Percentiles rank a stretch among this genome's conserved stretches.
Evolutionary conservation across 352 stramenopile genomes (phyloP).

Genomic region (Elongisporangium anandrum): DNA sequence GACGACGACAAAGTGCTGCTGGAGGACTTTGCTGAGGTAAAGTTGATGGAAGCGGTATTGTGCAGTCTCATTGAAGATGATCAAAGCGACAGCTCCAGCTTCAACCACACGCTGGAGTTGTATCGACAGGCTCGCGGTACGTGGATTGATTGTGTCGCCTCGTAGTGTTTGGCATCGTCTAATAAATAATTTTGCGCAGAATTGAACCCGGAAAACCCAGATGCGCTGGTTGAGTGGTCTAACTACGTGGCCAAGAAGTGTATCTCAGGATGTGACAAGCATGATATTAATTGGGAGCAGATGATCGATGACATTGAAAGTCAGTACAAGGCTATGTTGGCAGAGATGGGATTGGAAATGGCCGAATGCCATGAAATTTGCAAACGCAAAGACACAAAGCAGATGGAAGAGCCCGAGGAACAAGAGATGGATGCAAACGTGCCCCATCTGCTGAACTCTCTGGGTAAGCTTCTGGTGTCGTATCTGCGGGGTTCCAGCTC

Average conservation of each 20-base stretch:
- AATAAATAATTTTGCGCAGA: conserved; percentile 14
- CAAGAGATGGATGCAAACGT: conserved; percentile 60
- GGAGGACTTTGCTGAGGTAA: conserved; percentile 43
- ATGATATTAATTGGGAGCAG: conserved; percentile 26
- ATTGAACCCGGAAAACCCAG: conserved; percentile 48
- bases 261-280: conserved; percentile 9
- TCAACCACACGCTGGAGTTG: conserved; percentile 43
- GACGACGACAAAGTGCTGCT: conserved; percentile 43
- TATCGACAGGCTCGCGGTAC: conserved; percentile 54
- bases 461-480: conserved; percentile 52
- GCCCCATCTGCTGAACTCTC: conserved; percentile 58
- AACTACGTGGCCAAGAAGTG: conserved; percentile 56
- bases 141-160: conserved; percentile 1
- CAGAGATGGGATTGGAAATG: conserved; percentile 41
- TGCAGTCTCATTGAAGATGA: conserved; percentile 34
- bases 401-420: conserved; percentile 54
- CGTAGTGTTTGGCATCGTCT: conserved; percentile 1
- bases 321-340: conserved; percentile 33
- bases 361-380: conserved; percentile 64
- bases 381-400: conserved; percentile 50
- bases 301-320: conserved; percentile 41
- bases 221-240: conserved; percentile 71
- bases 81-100: conserved; percentile 19
- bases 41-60: conserved; percentile 65
- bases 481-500: conserved; percentile 24